Evolutionary conservation across 2,329 filamentous ascomycete species (phyloP).

Genomic region (Botrytis fragariae): DNA sequence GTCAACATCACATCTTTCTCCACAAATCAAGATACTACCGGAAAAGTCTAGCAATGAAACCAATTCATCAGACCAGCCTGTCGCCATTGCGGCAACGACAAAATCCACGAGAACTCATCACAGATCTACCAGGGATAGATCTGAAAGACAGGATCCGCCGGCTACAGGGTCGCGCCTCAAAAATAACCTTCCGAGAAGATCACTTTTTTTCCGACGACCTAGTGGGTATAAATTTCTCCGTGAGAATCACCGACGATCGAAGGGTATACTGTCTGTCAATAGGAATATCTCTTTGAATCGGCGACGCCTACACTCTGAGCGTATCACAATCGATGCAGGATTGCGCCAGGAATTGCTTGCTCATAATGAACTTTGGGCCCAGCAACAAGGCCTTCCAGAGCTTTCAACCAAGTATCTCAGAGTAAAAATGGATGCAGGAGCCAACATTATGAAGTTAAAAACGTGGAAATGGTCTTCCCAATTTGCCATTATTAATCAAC

Average conservation of each 20-base stretch:
- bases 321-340: background rate
- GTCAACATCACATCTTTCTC: background rate
- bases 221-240: background rate
- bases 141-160: background rate
- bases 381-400: conserved; percentile 3
- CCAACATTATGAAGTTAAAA: background rate
- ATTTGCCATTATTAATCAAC: conserved; percentile 14
- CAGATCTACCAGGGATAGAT: no score
- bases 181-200: background rate
- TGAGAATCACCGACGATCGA: background rate
- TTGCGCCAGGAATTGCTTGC: background rate
- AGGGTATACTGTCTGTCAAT: background rate
- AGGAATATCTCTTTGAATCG: background rate
- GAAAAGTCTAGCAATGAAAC: background rate
- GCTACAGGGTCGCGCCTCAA: background rate
- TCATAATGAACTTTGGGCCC: conserved; percentile 10
- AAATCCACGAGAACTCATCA: background rate
- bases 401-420: conserved; percentile 10
- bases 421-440: background rate
- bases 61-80: background rate
- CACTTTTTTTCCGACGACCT: background rate
- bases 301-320: background rate
- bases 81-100: background rate
- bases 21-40: background rate
- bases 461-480: conserved; percentile 5